phyloP scores from a whole-genome alignment of 106 monocot genomes.

The Ottelia alismoides region DNA sequence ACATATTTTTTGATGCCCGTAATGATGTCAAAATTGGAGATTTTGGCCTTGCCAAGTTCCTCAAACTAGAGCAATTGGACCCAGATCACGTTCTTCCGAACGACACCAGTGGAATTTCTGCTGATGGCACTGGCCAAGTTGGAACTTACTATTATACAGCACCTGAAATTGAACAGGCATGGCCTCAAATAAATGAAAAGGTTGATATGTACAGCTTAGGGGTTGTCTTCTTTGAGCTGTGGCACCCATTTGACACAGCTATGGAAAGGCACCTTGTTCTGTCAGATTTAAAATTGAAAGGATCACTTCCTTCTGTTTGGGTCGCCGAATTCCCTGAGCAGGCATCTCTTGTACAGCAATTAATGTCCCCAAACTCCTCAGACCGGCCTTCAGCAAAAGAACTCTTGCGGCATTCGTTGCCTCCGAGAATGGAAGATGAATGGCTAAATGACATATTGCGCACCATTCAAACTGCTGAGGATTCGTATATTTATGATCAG shows the following conservation, averaged over 20 bases:
- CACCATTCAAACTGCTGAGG: slow-evolving; percentile 73
- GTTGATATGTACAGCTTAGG: slow-evolving; percentile 99
- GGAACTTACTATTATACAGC: slow-evolving; percentile 99
- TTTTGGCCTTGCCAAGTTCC: slow-evolving; percentile 94
- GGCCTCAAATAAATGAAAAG: slow-evolving; percentile 99
- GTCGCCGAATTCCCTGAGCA: slow-evolving; percentile 55
- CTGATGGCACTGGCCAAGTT: slow-evolving; percentile 98
- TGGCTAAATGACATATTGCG: slow-evolving; percentile 90
- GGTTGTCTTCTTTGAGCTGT: slow-evolving; percentile 96
- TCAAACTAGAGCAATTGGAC: slow-evolving; percentile 81
- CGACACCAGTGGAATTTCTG: slow-evolving; percentile 58
- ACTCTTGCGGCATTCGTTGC: slow-evolving; percentile 61
- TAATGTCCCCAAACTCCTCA: slow-evolving; percentile 70
- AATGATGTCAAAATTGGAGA: slow-evolving; percentile 99
- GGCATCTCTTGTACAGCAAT: slow-evolving; percentile 34
- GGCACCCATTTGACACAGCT: slow-evolving; percentile 88
- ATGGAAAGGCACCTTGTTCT: slow-evolving; percentile 91
- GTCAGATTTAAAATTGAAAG: slow-evolving; percentile 84
- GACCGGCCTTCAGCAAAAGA: slow-evolving; percentile 83
- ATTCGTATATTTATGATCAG: slow-evolving; percentile 85
- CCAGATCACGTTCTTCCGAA: slow-evolving; percentile 52
- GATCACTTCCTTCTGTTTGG: slow-evolving; percentile 56
- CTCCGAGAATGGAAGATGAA: slow-evolving; percentile 96
- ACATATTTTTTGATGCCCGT: slow-evolving; percentile 95
- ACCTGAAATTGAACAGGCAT: slow-evolving; percentile 90